Base-by-base conservation (phyloP, 2,329 filamentous ascomycete genomes). In the Neofusicoccum umdonicola region DNA sequence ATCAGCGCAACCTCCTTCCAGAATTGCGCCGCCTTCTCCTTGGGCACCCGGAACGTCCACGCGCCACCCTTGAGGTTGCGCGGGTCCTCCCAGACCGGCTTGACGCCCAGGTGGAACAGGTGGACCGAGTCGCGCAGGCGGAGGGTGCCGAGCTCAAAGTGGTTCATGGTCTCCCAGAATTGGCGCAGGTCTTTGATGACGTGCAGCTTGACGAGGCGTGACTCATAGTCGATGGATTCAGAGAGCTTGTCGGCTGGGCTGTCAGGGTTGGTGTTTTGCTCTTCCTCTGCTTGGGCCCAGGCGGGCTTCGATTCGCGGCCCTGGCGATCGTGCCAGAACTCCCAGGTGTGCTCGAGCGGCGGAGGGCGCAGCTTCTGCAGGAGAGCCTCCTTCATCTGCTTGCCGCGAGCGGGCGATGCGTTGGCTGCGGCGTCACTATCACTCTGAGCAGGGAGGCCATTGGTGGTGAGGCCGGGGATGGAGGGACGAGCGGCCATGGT, bases 41-140 rank as follows among this genome's bases (percentile, higher is more conserved):
- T 97, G 68, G 89, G 88, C 50, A 97, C 89, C 58, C 93, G 88
- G 79, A 98, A 96, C 22, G 92, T 96, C 92, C 92, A 97, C 75
- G 90, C 90, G 57, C 94, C 94, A 61, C 94, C 94, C 67, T 88
- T 84, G 66, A 90, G 83, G 78, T 97, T 97, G 71, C 95, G 88
- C 45, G 91, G 87, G 75, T 98, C 94, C 79, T 93, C 91, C 84
- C 93, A 91, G 48, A 93, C 86, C 19, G 90, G 91, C 81, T 91
- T 90, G 77, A 93, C 90, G 70, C 91, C 88, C 70, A 89, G 83
- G 86, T 91, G 92, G 80, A 91, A 92, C 76, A 93, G 88, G 80
- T 93, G 90, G 34, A 91, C 90, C 54, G 74, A 78, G 71, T 84
- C 82, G 15, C 90, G 87, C 69, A 93, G 82, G 60, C 89, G 84